Evolutionary conservation across 805 yeast species (phyloP).

Genomic region (Vanderwaltozyma verrucispora): DNA sequence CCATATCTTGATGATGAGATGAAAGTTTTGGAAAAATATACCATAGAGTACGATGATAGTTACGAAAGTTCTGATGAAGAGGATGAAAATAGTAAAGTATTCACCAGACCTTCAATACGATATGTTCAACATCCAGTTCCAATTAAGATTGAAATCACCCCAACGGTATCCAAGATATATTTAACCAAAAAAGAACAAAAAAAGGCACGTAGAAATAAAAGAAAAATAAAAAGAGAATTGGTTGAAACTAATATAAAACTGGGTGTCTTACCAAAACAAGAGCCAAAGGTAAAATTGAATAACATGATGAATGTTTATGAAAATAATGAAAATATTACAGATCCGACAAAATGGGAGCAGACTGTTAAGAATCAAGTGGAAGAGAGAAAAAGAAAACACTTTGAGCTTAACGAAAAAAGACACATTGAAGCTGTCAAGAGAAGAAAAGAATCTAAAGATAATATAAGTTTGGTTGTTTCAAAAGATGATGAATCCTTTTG

Average conservation of each 20-base stretch:
- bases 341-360: conserved; percentile 81
- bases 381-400: conserved; percentile 49
- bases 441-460: conserved; percentile 3
- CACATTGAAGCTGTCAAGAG: conserved; percentile 25
- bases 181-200: conserved; percentile 72
- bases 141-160: conserved; percentile 36
- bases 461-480: not conserved
- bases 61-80: conserved; percentile 19
- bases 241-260: conserved; percentile 66
- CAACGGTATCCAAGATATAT: conserved; percentile 38
- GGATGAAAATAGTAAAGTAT: conserved; percentile 25
- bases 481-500: conserved; percentile 6
- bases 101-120: conserved; percentile 44
- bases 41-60: conserved; percentile 22
- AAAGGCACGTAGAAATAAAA: conserved; percentile 57
- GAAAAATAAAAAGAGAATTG: conserved; percentile 55
- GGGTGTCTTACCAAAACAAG: conserved; percentile 82
- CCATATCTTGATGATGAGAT: conserved; percentile 39
- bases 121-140: conserved; percentile 80
- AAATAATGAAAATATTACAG: conserved; percentile 75
- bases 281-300: conserved; percentile 75
- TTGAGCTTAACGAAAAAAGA: conserved; percentile 48
- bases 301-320: conserved; percentile 73
- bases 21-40: conserved; percentile 30
- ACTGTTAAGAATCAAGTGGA: conserved; percentile 60